phyloP scores from a whole-genome alignment of 768 basidiomycete genomes.

The Suillus occidentalis region DNA sequence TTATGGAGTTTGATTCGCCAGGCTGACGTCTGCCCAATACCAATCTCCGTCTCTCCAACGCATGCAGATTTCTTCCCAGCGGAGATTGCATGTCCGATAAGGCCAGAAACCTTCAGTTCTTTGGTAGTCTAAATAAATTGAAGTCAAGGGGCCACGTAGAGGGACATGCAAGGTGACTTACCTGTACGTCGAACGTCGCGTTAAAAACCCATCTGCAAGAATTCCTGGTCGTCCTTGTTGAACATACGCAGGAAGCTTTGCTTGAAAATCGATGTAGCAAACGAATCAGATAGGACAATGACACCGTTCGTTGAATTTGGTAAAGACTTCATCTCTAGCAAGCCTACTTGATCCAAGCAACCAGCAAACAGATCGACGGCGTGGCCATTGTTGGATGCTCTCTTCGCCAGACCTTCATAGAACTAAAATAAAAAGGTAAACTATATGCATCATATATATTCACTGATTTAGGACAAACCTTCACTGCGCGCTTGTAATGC shows the following conservation, averaged over 20 bases:
- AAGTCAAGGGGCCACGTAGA: not conserved
- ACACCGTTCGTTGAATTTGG: constrained; percentile 96
- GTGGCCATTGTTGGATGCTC: constrained; percentile 93
- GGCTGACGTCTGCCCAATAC: constrained; percentile 96
- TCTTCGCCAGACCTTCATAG: constrained; percentile 91
- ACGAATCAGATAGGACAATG: constrained; percentile 95
- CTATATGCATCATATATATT: not conserved
- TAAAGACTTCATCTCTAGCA: constrained; percentile 95
- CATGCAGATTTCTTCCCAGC: constrained; percentile 95
- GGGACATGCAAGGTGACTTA: constrained; percentile 29
- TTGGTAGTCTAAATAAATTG: constrained; percentile 77
- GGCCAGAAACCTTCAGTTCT: constrained; percentile 96
- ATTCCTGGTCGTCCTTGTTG: constrained; percentile 88
- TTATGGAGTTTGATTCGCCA: constrained; percentile 96
- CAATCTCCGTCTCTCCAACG: constrained; percentile 98
- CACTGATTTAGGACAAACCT: constrained; percentile 51
- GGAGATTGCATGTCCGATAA: constrained; percentile 97
- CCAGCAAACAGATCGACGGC: constrained; percentile 82
- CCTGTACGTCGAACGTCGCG: constrained; percentile 97
- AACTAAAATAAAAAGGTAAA: constrained; percentile 55
- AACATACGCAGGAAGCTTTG: constrained; percentile 94
- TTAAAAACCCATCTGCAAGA: constrained; percentile 98
- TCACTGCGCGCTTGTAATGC: constrained; percentile 94
- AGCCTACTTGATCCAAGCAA: constrained; percentile 95
- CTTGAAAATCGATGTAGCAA: constrained; percentile 98